A percentile compares a stretch with the other conserved stretches of the same genome.
Evolutionary conservation across 441 rosid genomes (phyloP).

Genomic region (Breynia disticha): DNA sequence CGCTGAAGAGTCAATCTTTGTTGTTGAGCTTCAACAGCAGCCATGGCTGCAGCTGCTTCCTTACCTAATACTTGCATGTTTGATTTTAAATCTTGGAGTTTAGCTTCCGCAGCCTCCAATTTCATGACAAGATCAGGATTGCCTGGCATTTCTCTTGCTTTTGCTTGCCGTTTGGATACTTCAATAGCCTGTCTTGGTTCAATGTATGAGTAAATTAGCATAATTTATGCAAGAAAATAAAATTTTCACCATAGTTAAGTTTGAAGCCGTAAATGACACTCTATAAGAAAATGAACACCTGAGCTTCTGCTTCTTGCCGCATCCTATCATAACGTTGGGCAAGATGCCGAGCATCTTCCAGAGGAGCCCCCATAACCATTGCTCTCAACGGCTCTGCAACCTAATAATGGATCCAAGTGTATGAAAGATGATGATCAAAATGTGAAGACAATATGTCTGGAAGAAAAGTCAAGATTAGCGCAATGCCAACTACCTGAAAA

Average conservation of each 20-base stretch:
- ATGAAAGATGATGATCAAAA: no score
- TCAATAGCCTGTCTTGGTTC: constrained; percentile 73
- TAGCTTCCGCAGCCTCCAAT: constrained; percentile 66
- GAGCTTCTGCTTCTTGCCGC: constrained; percentile 88
- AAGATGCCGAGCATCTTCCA: constrained; percentile 96
- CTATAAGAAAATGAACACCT: constrained; percentile 31
- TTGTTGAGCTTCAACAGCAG: constrained; percentile 84
- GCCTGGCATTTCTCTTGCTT: constrained; percentile 59
- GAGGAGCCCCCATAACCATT: constrained; percentile 87
- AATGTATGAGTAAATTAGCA: constrained; percentile 1
- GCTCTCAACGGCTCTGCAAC: constrained; percentile 91
- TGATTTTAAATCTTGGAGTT: constrained; percentile 65
- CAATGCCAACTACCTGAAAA: no score
- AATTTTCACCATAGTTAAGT: background rate
- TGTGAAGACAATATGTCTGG: no score
- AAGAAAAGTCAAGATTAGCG: no score
- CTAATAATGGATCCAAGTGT: constrained; percentile 26
- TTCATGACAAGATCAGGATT: constrained; percentile 58
- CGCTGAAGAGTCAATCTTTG: constrained; percentile 88
- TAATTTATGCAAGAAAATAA: constrained; percentile 8
- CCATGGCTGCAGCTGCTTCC: constrained; percentile 84
- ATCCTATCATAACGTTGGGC: constrained; percentile 81
- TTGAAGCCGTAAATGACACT: background rate
- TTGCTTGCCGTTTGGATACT: constrained; percentile 75
- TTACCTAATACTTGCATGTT: constrained; percentile 69